Evolutionary conservation across 2,329 filamentous ascomycete genomes (phyloP).

Genomic region (Pseudogymnoascus sp.): DNA sequence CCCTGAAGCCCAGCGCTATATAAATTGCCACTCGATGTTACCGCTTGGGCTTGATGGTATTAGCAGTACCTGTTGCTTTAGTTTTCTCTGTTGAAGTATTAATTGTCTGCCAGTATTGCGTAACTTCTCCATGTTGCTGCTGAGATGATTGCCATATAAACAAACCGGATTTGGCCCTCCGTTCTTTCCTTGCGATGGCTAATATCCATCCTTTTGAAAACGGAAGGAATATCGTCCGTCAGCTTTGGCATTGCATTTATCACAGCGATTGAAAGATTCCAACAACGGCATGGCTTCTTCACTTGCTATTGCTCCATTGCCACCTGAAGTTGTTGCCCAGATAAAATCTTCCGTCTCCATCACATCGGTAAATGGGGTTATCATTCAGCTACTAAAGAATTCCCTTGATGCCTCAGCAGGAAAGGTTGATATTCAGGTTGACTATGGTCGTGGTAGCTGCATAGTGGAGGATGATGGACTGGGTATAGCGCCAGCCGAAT

Average conservation of each 20-base stretch:
- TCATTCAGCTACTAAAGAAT: slow-evolving; percentile 70
- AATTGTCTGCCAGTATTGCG: not conserved
- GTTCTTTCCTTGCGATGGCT: not conserved
- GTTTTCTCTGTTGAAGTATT: not conserved
- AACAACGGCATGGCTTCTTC: slow-evolving; percentile 14
- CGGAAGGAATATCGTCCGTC: not conserved
- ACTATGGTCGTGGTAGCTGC: slow-evolving; percentile 69
- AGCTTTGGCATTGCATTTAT: not conserved
- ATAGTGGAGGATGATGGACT: slow-evolving; percentile 74
- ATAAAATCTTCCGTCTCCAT: slow-evolving; percentile 81
- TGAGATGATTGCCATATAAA: not conserved
- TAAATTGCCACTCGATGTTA: not conserved
- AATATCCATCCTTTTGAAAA: not conserved
- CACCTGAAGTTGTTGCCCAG: slow-evolving; percentile 62
- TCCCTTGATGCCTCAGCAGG: slow-evolving; percentile 70
- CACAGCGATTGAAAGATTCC: not conserved
- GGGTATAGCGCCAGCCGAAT: slow-evolving; percentile 69
- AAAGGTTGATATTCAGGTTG: slow-evolving; percentile 60
- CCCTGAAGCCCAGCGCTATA: not conserved
- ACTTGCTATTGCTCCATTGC: slow-evolving; percentile 58
- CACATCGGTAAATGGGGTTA: slow-evolving; percentile 61
- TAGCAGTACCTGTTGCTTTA: not conserved
- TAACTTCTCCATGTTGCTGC: not conserved
- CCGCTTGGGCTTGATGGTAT: not conserved
- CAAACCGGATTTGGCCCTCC: not conserved